Percentiles rank a stretch among this genome's conserved stretches.
These are phyloP conservation scores for Pseudopediastrum boryanum DNA, from an alignment of 139 green algal genomes.

Conservation along the genomic window DNA sequence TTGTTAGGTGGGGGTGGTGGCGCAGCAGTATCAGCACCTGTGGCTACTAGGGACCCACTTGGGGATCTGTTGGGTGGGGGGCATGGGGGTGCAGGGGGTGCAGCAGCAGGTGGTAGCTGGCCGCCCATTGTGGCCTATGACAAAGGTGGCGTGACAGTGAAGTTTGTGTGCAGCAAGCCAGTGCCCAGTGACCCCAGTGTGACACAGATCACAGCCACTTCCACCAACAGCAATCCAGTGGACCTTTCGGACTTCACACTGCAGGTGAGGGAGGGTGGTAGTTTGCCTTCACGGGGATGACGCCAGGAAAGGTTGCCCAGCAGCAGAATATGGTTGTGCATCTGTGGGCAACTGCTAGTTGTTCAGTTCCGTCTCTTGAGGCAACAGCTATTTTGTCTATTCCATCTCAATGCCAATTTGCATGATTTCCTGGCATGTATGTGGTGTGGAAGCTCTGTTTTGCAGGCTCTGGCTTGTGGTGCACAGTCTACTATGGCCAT, in stretches of 20 bases:
- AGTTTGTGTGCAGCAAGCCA: slow-evolving; percentile 72
- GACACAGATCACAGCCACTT: slow-evolving; percentile 74
- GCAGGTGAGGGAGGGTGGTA: slow-evolving; percentile 76
- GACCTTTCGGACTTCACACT: slow-evolving; percentile 82
- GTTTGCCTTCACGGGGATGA: no score
- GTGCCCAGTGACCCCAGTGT: slow-evolving; percentile 26
- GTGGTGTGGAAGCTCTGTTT: no score
- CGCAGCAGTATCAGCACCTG: slow-evolving; percentile 10
- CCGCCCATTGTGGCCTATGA: slow-evolving; percentile 64
- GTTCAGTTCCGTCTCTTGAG: no score
- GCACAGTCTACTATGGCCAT: no score
- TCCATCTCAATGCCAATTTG: no score
- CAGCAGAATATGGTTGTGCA: no score
- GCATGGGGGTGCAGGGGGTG: neutral
- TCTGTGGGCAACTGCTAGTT: no score
- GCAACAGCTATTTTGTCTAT: no score
- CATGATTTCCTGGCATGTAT: no score
- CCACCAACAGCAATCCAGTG: slow-evolving; percentile 61
- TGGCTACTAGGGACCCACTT: slow-evolving; percentile 39
- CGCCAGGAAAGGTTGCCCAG: no score
- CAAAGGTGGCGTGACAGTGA: slow-evolving; percentile 66
- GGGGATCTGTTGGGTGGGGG: slow-evolving; percentile 33
- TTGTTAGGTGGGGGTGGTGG: slow-evolving; percentile 29
- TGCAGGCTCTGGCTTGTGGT: no score
- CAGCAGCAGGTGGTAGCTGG: slow-evolving; percentile 30